Conservation (phyloP, 805 yeast species). For the Scheffersomyces spartinae region DNA sequence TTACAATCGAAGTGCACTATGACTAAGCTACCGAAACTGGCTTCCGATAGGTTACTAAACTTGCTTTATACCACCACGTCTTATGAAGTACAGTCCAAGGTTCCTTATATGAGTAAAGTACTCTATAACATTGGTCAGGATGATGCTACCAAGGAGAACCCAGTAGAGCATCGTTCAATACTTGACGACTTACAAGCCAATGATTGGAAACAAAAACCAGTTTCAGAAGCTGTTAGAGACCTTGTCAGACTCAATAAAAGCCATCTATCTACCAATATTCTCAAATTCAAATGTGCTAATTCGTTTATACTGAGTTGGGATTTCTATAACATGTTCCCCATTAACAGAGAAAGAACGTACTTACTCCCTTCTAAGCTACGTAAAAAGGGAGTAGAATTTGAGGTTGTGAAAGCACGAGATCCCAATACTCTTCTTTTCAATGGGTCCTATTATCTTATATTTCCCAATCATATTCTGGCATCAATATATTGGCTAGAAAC, state of each 20-base stretch:
- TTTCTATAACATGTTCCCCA: slow-evolving; percentile 26
- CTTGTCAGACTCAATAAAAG: too few relatives aligned
- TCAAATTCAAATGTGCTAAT: slow-evolving; percentile 25
- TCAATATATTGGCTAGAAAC: slow-evolving; percentile 42
- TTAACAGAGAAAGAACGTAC: slow-evolving; percentile 17
- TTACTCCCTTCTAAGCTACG: slow-evolving; percentile 10
- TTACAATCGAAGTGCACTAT: slow-evolving; percentile 2
- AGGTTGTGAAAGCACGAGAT: slow-evolving; percentile 39
- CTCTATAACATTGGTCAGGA: slow-evolving; percentile 12
- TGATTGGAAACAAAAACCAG: slow-evolving; percentile 20
- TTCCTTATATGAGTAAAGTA: slow-evolving; percentile 15
- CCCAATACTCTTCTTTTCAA: slow-evolving; percentile 31
- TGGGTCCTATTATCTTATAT: slow-evolving; percentile 43
- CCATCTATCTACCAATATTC: slow-evolving; percentile 24
- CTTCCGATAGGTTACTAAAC: slow-evolving; percentile 16
- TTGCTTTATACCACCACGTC: slow-evolving; percentile 19
- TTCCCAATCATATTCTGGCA: slow-evolving; percentile 36
- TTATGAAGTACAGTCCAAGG: slow-evolving; percentile 15
- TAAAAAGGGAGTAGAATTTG: slow-evolving; percentile 13
- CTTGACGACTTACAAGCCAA: slow-evolving; percentile 18
- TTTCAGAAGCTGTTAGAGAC: slow-evolving; percentile 13
- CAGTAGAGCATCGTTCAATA: slow-evolving; percentile 7
- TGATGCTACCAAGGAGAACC: slow-evolving; percentile 1
- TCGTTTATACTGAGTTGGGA: slow-evolving; percentile 28
- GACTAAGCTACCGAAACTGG: slow-evolving; percentile 8